phyloP scores from a whole-genome alignment of 306 rosid species.

The Cucumis cinereus region DNA sequence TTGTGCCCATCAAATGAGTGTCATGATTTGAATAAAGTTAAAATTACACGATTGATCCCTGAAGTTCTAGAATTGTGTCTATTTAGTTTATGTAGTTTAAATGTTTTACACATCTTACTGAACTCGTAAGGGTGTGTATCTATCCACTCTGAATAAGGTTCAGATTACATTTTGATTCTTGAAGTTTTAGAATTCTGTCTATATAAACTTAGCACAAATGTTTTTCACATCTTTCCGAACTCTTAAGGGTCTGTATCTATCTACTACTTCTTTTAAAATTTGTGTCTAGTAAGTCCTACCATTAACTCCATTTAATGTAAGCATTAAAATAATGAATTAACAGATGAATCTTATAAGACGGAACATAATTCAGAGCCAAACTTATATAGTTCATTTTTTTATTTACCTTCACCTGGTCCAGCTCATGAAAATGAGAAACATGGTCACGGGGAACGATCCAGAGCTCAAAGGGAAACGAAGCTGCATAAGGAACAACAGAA shows the following conservation, averaged over 20 bases:
- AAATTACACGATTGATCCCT: background rate
- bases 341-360: background rate
- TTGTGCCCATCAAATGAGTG: background rate
- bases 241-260: too few relatives aligned
- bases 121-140: too few relatives aligned
- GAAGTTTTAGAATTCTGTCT: too few relatives aligned
- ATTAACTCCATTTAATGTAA: background rate
- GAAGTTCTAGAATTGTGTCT: background rate
- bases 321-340: background rate
- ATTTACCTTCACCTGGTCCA: conserved; percentile 48
- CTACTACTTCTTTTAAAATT: too few relatives aligned
- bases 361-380: background rate
- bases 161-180: too few relatives aligned
- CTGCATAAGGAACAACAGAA: conserved; percentile 62
- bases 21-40: background rate
- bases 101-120: background rate
- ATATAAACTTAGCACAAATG: too few relatives aligned
- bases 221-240: too few relatives aligned
- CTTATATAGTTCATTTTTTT: background rate
- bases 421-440: conserved; percentile 56
- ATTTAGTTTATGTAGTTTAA: background rate
- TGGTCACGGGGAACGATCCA: conserved; percentile 73
- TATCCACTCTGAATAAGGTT: too few relatives aligned
- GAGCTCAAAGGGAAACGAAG: conserved; percentile 74
- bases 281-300: too few relatives aligned